These are phyloP conservation scores for Geum urbanum DNA, from an alignment of 306 rosid species.

Conservation along the genomic window DNA sequence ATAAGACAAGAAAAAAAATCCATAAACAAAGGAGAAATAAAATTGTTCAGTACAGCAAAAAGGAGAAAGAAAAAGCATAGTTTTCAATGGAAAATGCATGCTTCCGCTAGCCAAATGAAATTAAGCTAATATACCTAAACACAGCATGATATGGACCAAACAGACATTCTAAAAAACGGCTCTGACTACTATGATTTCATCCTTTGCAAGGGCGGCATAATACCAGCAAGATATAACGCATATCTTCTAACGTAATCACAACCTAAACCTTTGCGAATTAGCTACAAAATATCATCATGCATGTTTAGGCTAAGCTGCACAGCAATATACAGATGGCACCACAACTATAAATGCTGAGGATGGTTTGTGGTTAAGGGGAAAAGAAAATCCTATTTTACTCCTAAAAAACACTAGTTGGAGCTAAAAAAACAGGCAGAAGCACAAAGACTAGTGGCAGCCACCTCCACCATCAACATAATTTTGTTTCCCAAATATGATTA, in stretches of 20 bases:
- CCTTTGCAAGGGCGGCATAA: neutral
- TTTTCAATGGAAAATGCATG: neutral
- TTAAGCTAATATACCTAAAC: neutral
- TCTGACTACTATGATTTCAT: neutral
- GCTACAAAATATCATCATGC: neutral
- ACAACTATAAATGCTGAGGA: neutral
- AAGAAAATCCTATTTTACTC: neutral
- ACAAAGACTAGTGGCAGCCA: neutral
- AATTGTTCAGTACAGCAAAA: neutral
- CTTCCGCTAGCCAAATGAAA: neutral
- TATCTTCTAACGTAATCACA: neutral
- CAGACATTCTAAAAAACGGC: neutral
- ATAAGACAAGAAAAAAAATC: no score
- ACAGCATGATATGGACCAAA: neutral
- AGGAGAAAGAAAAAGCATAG: neutral
- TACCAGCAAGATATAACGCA: neutral
- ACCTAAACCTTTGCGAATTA: neutral
- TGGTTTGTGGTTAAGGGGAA: neutral
- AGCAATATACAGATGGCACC: neutral
- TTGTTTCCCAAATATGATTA: no score
- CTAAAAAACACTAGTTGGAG: neutral
- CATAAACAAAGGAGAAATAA: neutral
- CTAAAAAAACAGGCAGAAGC: neutral
- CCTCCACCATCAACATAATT: neutral
- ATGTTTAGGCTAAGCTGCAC: neutral